A percentile compares a stretch with the other conserved stretches of the same genome.
Conservation (phyloP, 345 rosid genomes). For the Anacardium occidentale region DNA sequence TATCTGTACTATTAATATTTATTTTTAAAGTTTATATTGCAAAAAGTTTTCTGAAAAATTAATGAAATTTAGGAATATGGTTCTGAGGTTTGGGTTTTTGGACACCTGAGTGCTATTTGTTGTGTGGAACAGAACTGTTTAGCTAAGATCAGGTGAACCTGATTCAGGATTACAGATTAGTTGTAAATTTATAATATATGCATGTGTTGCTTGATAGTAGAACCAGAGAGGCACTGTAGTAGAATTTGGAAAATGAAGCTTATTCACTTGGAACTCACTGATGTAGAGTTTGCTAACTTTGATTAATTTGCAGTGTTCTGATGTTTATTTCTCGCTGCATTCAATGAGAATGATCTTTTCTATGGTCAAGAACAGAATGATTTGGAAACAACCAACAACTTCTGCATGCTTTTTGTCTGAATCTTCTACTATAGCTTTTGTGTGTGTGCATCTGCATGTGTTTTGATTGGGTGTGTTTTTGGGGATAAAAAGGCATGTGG, state of each 20-base stretch:
- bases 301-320: too few relatives aligned
- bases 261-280: not conserved
- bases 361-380: not conserved
- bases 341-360: not conserved
- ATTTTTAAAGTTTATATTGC: too few relatives aligned
- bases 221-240: not conserved
- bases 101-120: not conserved
- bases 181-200: not conserved
- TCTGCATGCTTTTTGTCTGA: not conserved
- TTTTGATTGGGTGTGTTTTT: not conserved
- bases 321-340: not conserved
- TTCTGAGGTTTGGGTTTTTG: not conserved
- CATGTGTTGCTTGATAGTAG: not conserved
- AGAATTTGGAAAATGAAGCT: not conserved
- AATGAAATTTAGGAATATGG: not conserved
- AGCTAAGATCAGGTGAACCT: not conserved
- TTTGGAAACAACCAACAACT: not conserved
- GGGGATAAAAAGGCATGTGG: not conserved
- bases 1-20: too few relatives aligned
- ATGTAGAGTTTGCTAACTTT: not conserved
- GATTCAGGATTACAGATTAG: not conserved
- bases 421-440: not conserved
- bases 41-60: not conserved
- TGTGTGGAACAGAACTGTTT: not conserved
- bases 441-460: not conserved